These are phyloP conservation scores for Fusarium sp. DNA, from an alignment of 2,329 filamentous ascomycete genomes.

Conservation along the genomic window DNA sequence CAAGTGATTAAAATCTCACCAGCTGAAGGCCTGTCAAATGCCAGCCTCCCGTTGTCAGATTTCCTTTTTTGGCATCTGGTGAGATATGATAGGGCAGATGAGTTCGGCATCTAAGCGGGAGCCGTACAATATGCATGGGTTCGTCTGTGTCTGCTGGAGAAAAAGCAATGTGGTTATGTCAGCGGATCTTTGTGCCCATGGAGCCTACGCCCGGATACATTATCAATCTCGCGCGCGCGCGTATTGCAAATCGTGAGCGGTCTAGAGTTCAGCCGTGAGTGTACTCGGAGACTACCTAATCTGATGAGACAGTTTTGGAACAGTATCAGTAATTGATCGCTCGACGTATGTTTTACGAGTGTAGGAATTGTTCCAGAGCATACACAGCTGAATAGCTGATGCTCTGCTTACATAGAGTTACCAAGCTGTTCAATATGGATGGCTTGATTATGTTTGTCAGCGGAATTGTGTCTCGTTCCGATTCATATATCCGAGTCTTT, in stretches of 20 bases:
- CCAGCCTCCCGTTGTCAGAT: neutral
- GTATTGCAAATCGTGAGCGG: constrained; percentile 16
- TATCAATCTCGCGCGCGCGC: constrained; percentile 15
- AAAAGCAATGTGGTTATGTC: neutral
- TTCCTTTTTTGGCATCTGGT: constrained; percentile 22
- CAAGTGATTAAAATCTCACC: neutral
- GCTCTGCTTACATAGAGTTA: neutral
- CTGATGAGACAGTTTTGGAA: neutral
- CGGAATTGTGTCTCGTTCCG: neutral
- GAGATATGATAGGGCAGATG: constrained; percentile 15
- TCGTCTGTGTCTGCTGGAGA: neutral
- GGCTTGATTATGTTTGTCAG: neutral
- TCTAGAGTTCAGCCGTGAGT: neutral
- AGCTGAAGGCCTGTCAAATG: neutral
- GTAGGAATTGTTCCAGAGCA: neutral
- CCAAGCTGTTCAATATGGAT: neutral
- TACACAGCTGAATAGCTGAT: neutral
- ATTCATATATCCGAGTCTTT: neutral
- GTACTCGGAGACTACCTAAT: neutral
- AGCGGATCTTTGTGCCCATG: neutral
- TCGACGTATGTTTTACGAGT: neutral
- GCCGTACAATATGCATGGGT: constrained; percentile 2
- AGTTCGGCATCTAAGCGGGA: constrained; percentile 3
- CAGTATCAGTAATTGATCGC: neutral
- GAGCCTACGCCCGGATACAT: neutral